Percentiles rank a stretch among this genome's conserved stretches.
These are phyloP conservation scores for Plectosphaerella cucumerina DNA, from an alignment of 2,329 filamentous ascomycete genomes.

Conservation along the genomic window DNA sequence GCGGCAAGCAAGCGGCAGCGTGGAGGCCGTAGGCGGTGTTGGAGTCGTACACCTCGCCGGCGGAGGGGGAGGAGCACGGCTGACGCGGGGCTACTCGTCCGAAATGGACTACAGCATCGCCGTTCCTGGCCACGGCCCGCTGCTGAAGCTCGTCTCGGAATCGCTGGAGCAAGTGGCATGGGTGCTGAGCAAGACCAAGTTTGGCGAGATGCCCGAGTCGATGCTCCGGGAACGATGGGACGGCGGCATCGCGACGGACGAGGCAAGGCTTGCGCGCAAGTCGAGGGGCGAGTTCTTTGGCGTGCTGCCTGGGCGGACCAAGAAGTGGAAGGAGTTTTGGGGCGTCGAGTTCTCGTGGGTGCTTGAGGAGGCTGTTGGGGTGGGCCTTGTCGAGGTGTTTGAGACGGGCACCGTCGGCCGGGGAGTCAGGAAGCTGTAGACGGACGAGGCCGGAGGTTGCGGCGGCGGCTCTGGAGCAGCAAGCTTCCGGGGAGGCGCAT, in stretches of 20 bases:
- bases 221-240: conserved; percentile 67
- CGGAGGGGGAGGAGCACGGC: conserved; percentile 30
- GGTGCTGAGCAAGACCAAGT: conserved; percentile 54
- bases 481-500: no score
- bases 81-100: conserved; percentile 19
- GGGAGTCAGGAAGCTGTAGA: conserved; percentile 47
- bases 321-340: conserved; percentile 67
- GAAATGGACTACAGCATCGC: conserved; percentile 48
- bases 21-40: conserved; percentile 66
- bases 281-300: conserved; percentile 52
- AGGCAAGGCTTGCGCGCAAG: conserved; percentile 42
- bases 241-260: conserved; percentile 51
- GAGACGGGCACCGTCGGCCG: conserved; percentile 70
- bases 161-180: conserved; percentile 58
- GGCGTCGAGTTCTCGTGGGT: conserved; percentile 70
- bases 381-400: conserved; percentile 69
- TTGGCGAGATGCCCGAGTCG: conserved; percentile 58
- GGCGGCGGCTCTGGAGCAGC: no score
- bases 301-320: conserved; percentile 56
- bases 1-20: conserved; percentile 61
- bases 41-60: conserved; percentile 61
- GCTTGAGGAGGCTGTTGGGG: conserved; percentile 65
- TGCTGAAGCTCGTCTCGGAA: conserved; percentile 60
- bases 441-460: conserved; percentile 6
- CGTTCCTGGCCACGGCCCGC: conserved; percentile 62